Evolutionary conservation across 1,284 basidiomycete genomes (phyloP), one percentile per base, ranked within the genome.

Genomic region (Apiotrichum sp.): DNA sequence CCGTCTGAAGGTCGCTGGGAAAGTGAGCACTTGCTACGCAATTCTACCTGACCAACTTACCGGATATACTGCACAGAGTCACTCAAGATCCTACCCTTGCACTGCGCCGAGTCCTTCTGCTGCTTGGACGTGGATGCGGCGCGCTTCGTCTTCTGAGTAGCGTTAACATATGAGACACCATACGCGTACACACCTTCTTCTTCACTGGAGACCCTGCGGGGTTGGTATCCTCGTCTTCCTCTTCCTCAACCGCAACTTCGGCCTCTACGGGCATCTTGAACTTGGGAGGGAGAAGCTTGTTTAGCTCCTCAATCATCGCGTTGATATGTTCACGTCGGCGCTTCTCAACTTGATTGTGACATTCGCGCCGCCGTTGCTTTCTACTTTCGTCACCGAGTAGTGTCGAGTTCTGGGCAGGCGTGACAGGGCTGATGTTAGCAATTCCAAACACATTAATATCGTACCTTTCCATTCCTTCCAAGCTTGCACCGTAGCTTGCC

Each of bases 281-380:
- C 35, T 54, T 50, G 0, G 67, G 39, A 1, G 73, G 73, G 2
- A 75, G 57, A 6, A 75, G 60, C 43, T 62, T 63, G 51, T 67
- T 65, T 10, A 75, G 65, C 55, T 73, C 71, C 49, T 75, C 72
- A 46, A 75, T 75, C 62, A 73, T 75, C 32, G 69, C 67, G 43
- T 75, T 75, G 64, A 75, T 75, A 47, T 72, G 71, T 53, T 75
- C 73, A 22, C 73, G 62, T 22, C 73, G 65, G 29, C 72, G 62
- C 53, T 73, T 71, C 59, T 75, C 73, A 3, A 75, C 73, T 44
- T 72, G 71, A 47, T 75, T 75, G 61, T 75, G 73, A 36, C 70
- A 73, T 52, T 74, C 69, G n/a, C 72, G 64, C 11, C 72, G 59
- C 7, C 69, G 60, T 52, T 71, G 69, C 53, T 70, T 72, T 58